These are phyloP conservation scores for Helicostylum pulchrum DNA, from an alignment of 192 early-diverging fungal genomes.

Conservation along the genomic window DNA sequence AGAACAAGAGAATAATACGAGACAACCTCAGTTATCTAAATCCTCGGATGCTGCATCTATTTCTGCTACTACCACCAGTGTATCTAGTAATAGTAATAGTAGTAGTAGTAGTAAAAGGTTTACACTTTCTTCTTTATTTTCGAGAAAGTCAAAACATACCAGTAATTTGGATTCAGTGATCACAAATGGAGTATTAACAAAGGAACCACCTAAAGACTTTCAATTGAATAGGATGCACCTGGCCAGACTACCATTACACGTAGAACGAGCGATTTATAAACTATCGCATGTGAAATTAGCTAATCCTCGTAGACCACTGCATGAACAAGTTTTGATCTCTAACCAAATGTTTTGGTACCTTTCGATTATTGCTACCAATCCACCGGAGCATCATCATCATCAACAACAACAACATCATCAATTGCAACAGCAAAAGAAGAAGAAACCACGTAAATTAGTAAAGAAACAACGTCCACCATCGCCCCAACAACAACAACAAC, in stretches of 20 bases:
- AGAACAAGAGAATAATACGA: too few species aligned
- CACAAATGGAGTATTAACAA: background rate
- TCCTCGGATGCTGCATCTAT: background rate
- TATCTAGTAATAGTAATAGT: background rate
- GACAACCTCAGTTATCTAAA: constrained; percentile 10
- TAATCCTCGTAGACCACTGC: constrained; percentile 65
- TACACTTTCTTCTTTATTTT: constrained; percentile 15
- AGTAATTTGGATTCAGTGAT: constrained; percentile 47
- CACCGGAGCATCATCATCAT: background rate
- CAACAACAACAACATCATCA: constrained; percentile 37
- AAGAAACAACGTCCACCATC: constrained; percentile 3
- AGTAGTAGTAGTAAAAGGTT: background rate
- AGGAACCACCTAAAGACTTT: constrained; percentile 27
- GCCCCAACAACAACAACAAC: background rate
- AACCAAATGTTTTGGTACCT: constrained; percentile 85
- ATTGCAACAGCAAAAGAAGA: constrained; percentile 26
- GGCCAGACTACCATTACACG: constrained; percentile 66
- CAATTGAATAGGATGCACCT: constrained; percentile 20
- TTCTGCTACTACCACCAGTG: background rate
- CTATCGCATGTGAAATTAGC: constrained; percentile 71
- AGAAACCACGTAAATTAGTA: constrained; percentile 26
- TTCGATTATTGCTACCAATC: constrained; percentile 45
- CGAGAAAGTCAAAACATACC: constrained; percentile 8
- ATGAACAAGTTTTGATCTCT: constrained; percentile 72
- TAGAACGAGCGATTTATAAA: constrained; percentile 75